A percentile compares a stretch with the other conserved stretches of the same genome.
Conservation (phyloP, 2,329 filamentous ascomycete species). For the Ambrosiella beaveri region DNA sequence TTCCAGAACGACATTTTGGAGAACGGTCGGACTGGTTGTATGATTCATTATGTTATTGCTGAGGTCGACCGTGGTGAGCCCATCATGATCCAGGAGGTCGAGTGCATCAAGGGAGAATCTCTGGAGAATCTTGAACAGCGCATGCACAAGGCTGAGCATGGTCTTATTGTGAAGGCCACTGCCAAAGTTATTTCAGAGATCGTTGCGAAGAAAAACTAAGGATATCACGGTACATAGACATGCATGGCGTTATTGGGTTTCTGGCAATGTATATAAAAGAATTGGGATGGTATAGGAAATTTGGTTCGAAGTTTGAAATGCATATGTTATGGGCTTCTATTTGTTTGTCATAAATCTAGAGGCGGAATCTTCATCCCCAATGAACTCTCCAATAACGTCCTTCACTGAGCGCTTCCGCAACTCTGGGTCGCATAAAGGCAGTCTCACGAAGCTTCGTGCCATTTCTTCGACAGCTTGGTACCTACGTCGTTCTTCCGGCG, state of each 20-base stretch:
- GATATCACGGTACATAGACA: background rate
- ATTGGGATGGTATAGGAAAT: background rate
- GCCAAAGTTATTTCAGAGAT: slow-evolving; percentile 28
- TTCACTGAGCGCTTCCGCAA: slow-evolving; percentile 4
- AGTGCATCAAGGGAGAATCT: slow-evolving; percentile 44
- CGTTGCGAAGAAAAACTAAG: slow-evolving; percentile 14
- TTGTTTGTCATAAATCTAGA: background rate
- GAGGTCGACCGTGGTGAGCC: slow-evolving; percentile 68
- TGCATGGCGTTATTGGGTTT: background rate
- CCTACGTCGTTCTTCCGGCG: slow-evolving; percentile 42
- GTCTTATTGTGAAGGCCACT: slow-evolving; percentile 61
- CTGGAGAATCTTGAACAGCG: slow-evolving; percentile 50
- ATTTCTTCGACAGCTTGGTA: slow-evolving; percentile 49
- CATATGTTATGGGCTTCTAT: background rate
- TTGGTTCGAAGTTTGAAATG: background rate
- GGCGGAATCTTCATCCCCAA: background rate
- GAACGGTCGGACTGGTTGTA: slow-evolving; percentile 60
- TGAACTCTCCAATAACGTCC: slow-evolving; percentile 5
- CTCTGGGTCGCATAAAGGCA: background rate
- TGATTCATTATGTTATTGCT: slow-evolving; percentile 71
- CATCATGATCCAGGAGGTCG: slow-evolving; percentile 53
- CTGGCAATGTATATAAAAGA: background rate
- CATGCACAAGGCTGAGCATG: slow-evolving; percentile 63
- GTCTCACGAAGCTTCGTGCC: slow-evolving; percentile 39
- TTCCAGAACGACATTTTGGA: slow-evolving; percentile 47